phyloP scores from a whole-genome alignment of 2,329 filamentous ascomycete genomes.

The Ambrosiella beaveri region DNA sequence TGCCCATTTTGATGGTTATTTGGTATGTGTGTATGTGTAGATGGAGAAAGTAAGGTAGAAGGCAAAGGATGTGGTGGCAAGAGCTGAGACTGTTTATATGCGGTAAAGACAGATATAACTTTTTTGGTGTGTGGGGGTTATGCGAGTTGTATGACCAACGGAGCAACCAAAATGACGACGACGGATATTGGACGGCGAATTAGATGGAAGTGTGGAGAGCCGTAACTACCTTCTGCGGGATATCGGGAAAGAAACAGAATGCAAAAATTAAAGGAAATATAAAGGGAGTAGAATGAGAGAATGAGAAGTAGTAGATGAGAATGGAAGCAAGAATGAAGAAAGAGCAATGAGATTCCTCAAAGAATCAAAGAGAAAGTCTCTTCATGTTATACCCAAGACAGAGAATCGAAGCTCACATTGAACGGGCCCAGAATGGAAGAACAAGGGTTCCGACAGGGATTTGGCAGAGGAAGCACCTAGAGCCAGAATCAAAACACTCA shows the following conservation, averaged over 20 bases:
- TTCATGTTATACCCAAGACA: conserved; percentile 4
- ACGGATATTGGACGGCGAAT: background rate
- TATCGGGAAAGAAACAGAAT: background rate
- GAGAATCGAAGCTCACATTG: background rate
- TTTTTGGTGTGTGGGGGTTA: background rate
- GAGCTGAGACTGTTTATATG: background rate
- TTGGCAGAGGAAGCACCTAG: background rate
- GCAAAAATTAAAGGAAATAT: background rate
- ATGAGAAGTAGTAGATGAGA: background rate
- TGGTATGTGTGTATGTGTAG: background rate
- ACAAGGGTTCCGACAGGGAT: background rate
- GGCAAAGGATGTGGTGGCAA: background rate
- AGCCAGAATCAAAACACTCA: background rate
- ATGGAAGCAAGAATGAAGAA: background rate
- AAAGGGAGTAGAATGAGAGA: background rate
- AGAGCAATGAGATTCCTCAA: background rate
- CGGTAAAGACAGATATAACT: background rate
- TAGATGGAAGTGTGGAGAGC: background rate
- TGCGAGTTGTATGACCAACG: background rate
- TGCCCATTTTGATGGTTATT: conserved; percentile 25
- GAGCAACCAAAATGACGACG: background rate
- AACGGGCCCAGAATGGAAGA: background rate
- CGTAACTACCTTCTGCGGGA: background rate
- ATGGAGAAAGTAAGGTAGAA: background rate
- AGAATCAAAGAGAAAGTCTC: background rate